Base-by-base conservation (phyloP, 345 rosid species). In the Populus simonii region DNA sequence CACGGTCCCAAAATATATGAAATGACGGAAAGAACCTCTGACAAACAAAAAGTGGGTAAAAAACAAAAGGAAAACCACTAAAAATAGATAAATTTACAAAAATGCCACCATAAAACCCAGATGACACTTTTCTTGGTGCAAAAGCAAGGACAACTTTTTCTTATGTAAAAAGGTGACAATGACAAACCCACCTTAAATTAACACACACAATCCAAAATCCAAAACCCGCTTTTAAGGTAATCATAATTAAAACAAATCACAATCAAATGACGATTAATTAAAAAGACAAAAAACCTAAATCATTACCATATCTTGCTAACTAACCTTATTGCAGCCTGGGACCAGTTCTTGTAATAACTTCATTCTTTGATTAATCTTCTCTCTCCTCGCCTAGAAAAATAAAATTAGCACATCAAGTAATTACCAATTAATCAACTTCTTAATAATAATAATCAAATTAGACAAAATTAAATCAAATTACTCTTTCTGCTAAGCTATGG, bases 281-380 rank as follows among this genome's bases (percentile, higher is more conserved):
- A 25, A 39, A 22, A 22, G 25, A 36, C 10, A 22, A 0, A 35
- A 36, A 36, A 3, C 70, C 12, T 16, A 22, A 3, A 38, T 59
- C 65, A 51, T 74, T 68, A 86, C 84, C 80, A 83, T 87, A 86
- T 83, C 86, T 82, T 83, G 90, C 83, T 86, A 81, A 80, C 68
- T 8, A 78, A 80, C 99, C 99, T 96, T 89, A 80, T 83, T 89
- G 86, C 94, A 91, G 38, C 94, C 94, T 63, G 94, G 94, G 87
- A 91, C 94, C 92, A 91, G 90, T 74, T 91, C 94, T 20, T 91
- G 94, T 68, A 91, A 85, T 15, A 91, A 82, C 90, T 91, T 91
- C 94, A 91, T 91, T 79, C 92, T 84, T 70, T 89, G 89, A 72
- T 91, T 91, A 51, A 91, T 91, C 84, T 91, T 91, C 90, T 91